Percentiles rank a stretch among this genome's conserved stretches.
Conservation (phyloP, 495 filamentous ascomycete genomes). For the Aspergillus nidulans region DNA sequence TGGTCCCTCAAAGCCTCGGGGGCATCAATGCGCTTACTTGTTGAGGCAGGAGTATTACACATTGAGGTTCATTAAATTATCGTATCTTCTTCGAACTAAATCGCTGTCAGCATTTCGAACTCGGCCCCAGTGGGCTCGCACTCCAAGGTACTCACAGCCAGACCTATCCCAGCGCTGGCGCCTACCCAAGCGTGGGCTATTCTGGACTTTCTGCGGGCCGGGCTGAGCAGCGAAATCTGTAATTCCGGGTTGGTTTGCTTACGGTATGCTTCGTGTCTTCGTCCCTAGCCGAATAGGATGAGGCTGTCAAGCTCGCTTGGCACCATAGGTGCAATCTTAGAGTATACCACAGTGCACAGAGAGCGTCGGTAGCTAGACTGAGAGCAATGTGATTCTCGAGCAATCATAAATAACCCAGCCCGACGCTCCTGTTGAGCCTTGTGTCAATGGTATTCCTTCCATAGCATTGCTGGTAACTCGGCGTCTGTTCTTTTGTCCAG, state of each 20-base stretch:
- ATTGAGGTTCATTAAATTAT: neutral
- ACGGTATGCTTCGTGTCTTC: neutral
- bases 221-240: neutral
- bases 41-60: neutral
- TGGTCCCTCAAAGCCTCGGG: neutral
- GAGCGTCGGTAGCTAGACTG: neutral
- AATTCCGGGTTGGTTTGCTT: neutral
- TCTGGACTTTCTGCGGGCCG: neutral
- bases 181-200: neutral
- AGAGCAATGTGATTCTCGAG: neutral
- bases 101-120: neutral
- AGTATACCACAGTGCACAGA: neutral
- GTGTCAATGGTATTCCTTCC: neutral
- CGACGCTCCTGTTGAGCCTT: neutral
- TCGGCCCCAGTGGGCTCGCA: neutral
- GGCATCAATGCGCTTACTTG: neutral
- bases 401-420: neutral
- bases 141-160: neutral
- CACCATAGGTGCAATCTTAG: neutral
- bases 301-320: neutral
- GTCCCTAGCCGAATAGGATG: neutral
- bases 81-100: neutral
- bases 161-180: neutral
- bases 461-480: neutral
- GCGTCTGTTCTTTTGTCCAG: neutral